Evolutionary conservation across 2,329 filamentous ascomycete species (phyloP), one percentile per base, ranked within the genome.

Genomic region (Arthrobotrys iridis): DNA sequence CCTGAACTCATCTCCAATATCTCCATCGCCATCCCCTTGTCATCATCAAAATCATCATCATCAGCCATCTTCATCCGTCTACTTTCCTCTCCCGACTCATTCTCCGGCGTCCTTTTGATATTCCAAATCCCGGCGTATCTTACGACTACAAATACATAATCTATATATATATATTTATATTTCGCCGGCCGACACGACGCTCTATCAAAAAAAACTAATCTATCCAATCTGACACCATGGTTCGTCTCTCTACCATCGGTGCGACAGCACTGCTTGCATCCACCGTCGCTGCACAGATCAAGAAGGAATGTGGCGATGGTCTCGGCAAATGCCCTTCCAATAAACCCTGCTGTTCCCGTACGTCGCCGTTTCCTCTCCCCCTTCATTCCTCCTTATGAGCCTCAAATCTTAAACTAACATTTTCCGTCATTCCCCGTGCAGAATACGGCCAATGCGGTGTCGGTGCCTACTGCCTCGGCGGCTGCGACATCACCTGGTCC

Each of bases 391-490:
- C 33, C 45, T 26, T 24, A 45, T 60, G 71, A 33, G 40, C 59
- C 70, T 37, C 43, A 15, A 5, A 18, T 26, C 11, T 20, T 10
- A 28, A 10, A 4, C 3, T 45, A 33, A 37, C 28, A n/a, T 26
- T 28, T 43, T 24, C 50, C 43, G 24, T 10, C 3, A 57, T 33
- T 15, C 18, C 37, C 71, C 78, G 46, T 79, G 58, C 80, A 96
- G 93, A 95, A 83, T 98, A 97, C 83, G 92, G 92, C 79, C 86
- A 94, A 83, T 98, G 95, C 81, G 95, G 78, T 84, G 89, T 93
- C 66, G 95, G 95, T 80, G 95, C 93, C 66, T 98, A 91, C 87
- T 99, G 95, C 81, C 88, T 99, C 18, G 95, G 95, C 80, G 95
- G 95, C 77, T 99, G 95, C 85, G 94, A 98, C 81, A 92, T 93